Percentiles rank a stretch among this genome's conserved stretches.
Conservation (phyloP, 192 early-diverging fungal genomes). For the Helicostylum pulchrum region DNA sequence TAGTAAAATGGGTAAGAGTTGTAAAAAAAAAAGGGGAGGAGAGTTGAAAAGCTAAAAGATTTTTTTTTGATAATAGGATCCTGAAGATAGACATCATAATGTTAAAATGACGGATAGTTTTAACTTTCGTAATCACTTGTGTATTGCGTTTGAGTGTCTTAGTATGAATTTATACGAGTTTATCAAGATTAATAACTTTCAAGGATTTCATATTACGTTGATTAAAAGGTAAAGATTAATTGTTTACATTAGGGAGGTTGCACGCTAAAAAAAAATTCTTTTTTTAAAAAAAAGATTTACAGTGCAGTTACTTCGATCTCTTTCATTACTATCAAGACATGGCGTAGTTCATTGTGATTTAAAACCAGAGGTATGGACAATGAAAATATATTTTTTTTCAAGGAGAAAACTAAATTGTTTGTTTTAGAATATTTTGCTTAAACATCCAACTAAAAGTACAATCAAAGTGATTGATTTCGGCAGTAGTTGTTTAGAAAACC, state of each 20-base stretch:
- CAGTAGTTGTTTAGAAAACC: constrained; percentile 87
- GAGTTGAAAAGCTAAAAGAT: too few relatives aligned
- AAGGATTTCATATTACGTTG: constrained; percentile 78
- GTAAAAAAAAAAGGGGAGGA: too few relatives aligned
- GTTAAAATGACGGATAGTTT: constrained; percentile 90
- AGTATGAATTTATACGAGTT: constrained; percentile 97
- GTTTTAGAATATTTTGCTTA: constrained; percentile 75
- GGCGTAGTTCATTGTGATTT: constrained; percentile 94
- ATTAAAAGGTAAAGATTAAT: constrained; percentile 51
- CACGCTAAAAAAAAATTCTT: not conserved
- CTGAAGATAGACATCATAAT: constrained; percentile 71
- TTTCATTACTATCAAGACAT: constrained; percentile 68
- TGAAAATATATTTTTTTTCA: too few relatives aligned
- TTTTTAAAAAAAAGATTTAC: constrained; percentile 53
- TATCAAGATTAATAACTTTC: constrained; percentile 88
- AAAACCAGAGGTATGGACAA: constrained; percentile 76
- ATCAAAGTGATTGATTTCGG: constrained; percentile 99
- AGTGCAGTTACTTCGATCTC: constrained; percentile 78
- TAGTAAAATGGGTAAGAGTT: constrained; percentile 74
- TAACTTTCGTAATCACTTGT: constrained; percentile 93
- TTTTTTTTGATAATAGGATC: constrained; percentile 55
- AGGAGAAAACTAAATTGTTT: too few relatives aligned
- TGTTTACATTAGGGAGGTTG: not conserved
- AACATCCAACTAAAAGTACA: constrained; percentile 62
- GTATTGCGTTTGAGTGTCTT: constrained; percentile 91